Evolutionary conservation across 805 yeast genomes (phyloP).

Genomic region (Pachysolen tannophilus): DNA sequence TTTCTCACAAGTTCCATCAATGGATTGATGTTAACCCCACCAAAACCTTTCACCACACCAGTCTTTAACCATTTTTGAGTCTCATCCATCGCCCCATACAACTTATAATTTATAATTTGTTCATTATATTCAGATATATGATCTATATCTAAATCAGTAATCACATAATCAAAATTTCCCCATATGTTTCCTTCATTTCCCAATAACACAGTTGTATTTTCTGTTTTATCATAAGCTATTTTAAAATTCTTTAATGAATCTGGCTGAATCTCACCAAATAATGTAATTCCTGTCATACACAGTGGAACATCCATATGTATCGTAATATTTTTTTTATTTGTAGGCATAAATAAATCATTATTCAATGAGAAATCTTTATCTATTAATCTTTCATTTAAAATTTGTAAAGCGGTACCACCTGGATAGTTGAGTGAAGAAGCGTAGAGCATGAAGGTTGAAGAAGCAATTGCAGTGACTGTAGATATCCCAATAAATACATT

Average conservation of each 20-base stretch:
- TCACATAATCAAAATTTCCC: slow-evolving; percentile 42
- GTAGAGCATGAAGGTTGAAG: slow-evolving; percentile 45
- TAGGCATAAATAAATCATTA: slow-evolving; percentile 9
- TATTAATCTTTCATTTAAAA: slow-evolving; percentile 38
- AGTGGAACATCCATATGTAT: slow-evolving; percentile 76
- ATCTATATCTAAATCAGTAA: slow-evolving; percentile 27
- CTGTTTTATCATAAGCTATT: slow-evolving; percentile 71
- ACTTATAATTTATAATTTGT: slow-evolving; percentile 14
- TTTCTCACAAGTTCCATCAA: slow-evolving; percentile 1
- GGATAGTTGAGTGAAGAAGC: slow-evolving; percentile 78
- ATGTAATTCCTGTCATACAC: slow-evolving; percentile 82
- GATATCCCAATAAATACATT: slow-evolving; percentile 8
- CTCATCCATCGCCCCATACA: neutral
- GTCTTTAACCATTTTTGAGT: slow-evolving; percentile 36
- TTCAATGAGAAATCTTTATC: slow-evolving; percentile 9
- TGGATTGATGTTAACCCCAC: slow-evolving; percentile 27
- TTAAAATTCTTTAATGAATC: slow-evolving; percentile 15
- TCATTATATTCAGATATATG: slow-evolving; percentile 6
- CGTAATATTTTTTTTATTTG: slow-evolving; percentile 14
- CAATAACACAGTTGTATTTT: slow-evolving; percentile 34
- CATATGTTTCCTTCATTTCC: slow-evolving; percentile 25
- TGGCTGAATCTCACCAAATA: slow-evolving; percentile 56
- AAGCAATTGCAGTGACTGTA: slow-evolving; percentile 23
- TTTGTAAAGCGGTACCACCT: slow-evolving; percentile 68
- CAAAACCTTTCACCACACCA: slow-evolving; percentile 29